Conservation (phyloP, 352 stramenopile genomes). For the Globisporangium abappressorium region DNA sequence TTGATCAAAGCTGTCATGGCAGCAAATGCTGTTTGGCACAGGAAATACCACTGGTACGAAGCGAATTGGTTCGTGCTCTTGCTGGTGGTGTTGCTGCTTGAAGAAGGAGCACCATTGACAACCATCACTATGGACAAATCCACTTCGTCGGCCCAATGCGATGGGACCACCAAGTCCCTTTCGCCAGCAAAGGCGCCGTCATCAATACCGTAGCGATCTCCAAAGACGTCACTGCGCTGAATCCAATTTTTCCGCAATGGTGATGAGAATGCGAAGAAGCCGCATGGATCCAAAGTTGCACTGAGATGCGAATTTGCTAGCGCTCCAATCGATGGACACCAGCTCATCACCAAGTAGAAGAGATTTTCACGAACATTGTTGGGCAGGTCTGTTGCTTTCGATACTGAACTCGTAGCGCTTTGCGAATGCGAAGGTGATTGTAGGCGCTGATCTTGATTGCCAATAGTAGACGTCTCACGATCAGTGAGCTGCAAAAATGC, state of each 20-base stretch:
- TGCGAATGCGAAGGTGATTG: not conserved
- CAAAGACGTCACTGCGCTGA: constrained; percentile 44
- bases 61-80: constrained; percentile 7
- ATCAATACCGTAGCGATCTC: constrained; percentile 16
- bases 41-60: constrained; percentile 29
- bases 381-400: not conserved
- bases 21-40: constrained; percentile 31
- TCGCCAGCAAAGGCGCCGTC: constrained; percentile 13
- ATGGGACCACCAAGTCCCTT: constrained; percentile 26
- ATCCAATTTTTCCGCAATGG: constrained; percentile 36
- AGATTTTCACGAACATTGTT: constrained; percentile 20
- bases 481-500: constrained; percentile 12
- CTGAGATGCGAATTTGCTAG: constrained; percentile 28
- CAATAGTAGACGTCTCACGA: not conserved
- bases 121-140: not conserved
- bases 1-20: constrained; percentile 19
- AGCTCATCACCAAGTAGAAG: constrained; percentile 38
- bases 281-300: constrained; percentile 19
- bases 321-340: constrained; percentile 41
- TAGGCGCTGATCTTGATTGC: not conserved
- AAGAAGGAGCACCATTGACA: not conserved
- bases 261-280: constrained; percentile 28
- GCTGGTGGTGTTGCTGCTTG: not conserved
- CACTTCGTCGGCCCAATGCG: constrained; percentile 51
- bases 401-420: not conserved